Conservation (phyloP, 2,329 filamentous ascomycete genomes). For the Colletotrichum orchidophilum region DNA sequence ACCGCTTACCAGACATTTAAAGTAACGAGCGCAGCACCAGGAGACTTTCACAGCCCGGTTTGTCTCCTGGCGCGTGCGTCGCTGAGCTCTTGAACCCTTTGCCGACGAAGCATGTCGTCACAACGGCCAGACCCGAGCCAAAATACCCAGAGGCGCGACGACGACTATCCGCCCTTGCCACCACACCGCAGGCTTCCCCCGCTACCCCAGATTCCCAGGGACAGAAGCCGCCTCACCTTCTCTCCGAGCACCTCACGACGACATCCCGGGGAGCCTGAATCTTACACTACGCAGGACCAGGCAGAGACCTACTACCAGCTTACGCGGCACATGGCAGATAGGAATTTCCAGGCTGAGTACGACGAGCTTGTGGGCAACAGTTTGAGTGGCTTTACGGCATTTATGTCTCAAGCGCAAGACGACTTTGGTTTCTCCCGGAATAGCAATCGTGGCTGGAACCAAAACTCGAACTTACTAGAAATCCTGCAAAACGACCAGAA, state of each 20-base stretch:
- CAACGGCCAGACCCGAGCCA: conserved; percentile 31
- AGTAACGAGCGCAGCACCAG: not conserved
- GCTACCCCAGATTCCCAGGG: conserved; percentile 36
- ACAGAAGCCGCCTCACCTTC: conserved; percentile 4
- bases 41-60: not conserved
- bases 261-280: conserved; percentile 21
- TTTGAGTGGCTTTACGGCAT: conserved; percentile 21
- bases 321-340: conserved; percentile 30
- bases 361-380: conserved; percentile 32
- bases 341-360: conserved; percentile 34
- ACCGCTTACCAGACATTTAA: not conserved
- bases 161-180: conserved; percentile 42
- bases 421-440: conserved; percentile 8
- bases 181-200: conserved; percentile 44
- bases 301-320: conserved; percentile 8
- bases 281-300: conserved; percentile 9
- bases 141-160: conserved; percentile 43
- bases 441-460: not conserved
- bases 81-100: conserved; percentile 34
- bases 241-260: conserved; percentile 8
- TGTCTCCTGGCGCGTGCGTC: conserved; percentile 9
- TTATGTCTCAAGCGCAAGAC: conserved; percentile 22
- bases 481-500: conserved; percentile 29
- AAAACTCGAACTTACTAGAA: conserved; percentile 2
- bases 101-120: conserved; percentile 33